Base-by-base conservation (phyloP, 305 asterid genomes). In the Ajuga reptans region DNA sequence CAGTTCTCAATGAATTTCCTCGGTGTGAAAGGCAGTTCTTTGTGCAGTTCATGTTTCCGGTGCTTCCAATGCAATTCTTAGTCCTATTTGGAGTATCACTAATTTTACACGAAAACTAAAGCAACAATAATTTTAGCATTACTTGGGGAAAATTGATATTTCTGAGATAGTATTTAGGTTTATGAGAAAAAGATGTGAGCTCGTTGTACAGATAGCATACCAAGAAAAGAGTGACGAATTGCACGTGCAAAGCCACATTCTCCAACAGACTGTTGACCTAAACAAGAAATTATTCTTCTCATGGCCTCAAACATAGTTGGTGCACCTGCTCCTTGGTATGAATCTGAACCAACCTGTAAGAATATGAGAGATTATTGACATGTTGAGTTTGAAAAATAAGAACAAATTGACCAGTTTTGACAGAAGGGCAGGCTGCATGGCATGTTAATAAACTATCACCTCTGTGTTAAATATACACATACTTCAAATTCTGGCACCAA, bases 281-380 rank as follows among this genome's bases (percentile, higher is more conserved):
- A 79, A 77, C 86, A 84, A 72, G 86, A 83, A 75, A 77, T 63
- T 75, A 90, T 83, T 64, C 96, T 85, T 83, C 90, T 84, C 88
- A 93, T 89, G 79, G 96, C 95, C 86, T 93, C 97, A 83, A 90
- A 93, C 90, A 93, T 84, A 75, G 96, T 89, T 72, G 97, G 99
- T 0, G 99, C 99, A 73, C 97, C 96, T 66, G 99, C 96, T 78
- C 99, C 97, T 84, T 93, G 97, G 85, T 81, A 89, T 72, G 99
- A 90, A 81, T 86, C 89, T 73, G 97, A 93, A 73, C 99, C 99
- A 63, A 93, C 99, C 99, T 93, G 76, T 37, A 68, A 69, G 12
- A 74, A 34, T 31, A 29, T 37, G 67, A 43, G 62, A 51, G 56
- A 43, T 34, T 60, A 72, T 52, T 17, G 53, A 54, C 53, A 17